Evolutionary conservation across 805 yeast species (phyloP).

Genomic region (Myxozyma sirexii): DNA sequence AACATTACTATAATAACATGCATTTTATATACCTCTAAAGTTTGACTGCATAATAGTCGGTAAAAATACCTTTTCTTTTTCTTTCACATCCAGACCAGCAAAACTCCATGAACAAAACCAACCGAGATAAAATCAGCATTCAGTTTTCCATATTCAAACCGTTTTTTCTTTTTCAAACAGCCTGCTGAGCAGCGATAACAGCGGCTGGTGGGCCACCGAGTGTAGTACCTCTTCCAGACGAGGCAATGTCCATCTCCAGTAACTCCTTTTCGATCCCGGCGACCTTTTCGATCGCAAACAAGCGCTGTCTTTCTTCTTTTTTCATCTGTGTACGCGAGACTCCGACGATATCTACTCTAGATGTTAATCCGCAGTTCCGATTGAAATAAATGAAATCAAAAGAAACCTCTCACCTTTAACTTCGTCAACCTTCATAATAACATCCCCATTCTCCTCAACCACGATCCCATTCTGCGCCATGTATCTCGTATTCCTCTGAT

Average conservation of each 20-base stretch:
- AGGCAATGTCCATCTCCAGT: conserved; percentile 49
- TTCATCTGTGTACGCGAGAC: conserved; percentile 36
- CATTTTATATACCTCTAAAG: no score
- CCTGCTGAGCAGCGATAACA: conserved; percentile 1
- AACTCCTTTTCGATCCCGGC: conserved; percentile 63
- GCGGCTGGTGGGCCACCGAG: conserved; percentile 65
- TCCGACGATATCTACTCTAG: conserved; percentile 32
- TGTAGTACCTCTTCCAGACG: conserved; percentile 76
- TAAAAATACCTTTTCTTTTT: no score
- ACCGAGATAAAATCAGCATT: neutral
- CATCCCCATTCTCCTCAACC: conserved; percentile 45
- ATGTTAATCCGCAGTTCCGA: neutral
- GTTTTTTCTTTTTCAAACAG: no score
- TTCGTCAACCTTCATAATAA: conserved; percentile 37
- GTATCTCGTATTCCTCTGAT: conserved; percentile 77
- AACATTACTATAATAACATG: no score
- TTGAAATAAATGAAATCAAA: neutral
- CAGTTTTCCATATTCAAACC: neutral
- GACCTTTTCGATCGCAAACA: conserved; percentile 41
- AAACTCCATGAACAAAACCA: no score
- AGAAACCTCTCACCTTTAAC: neutral
- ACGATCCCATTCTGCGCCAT: conserved; percentile 52
- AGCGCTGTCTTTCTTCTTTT: conserved; percentile 44
- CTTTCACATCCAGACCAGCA: no score
- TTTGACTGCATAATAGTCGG: no score